phyloP scores from a whole-genome alignment of 176 grass and related monocot genomes.

The Bolboschoenus planiculmis region DNA sequence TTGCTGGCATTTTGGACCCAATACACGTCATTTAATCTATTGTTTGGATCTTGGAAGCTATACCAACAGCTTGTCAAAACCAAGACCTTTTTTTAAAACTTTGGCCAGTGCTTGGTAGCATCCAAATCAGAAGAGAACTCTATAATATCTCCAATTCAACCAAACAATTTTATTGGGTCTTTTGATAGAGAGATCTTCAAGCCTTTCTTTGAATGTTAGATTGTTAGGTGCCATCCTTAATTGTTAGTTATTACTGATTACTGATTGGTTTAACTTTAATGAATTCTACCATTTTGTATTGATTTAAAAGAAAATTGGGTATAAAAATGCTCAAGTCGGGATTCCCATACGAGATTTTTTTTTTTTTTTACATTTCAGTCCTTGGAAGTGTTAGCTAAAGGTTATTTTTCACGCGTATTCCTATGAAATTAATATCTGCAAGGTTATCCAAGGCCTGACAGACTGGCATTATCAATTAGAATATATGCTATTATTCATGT shows the following conservation, averaged over 20 bases:
- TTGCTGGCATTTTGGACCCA: not conserved
- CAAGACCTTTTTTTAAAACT: not conserved
- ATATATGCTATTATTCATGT: not conserved
- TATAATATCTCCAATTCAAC: not conserved
- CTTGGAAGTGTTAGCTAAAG: not conserved
- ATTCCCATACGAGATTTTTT: too few relatives aligned
- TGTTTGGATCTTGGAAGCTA: not conserved
- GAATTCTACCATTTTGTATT: too few relatives aligned
- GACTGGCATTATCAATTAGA: not conserved
- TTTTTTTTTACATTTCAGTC: too few relatives aligned
- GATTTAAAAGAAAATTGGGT: too few relatives aligned
- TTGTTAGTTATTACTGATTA: too few relatives aligned
- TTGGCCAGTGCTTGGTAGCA: not conserved
- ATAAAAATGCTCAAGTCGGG: too few relatives aligned
- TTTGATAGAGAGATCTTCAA: not conserved
- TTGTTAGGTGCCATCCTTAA: not conserved
- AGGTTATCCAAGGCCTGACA: not conserved
- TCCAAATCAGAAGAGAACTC: not conserved
- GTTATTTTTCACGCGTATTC: not conserved
- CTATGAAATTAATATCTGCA: not conserved
- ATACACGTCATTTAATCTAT: not conserved
- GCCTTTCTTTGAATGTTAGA: not conserved
- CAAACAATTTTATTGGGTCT: not conserved
- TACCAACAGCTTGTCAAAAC: not conserved
- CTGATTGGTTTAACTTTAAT: too few relatives aligned